Base-by-base conservation (phyloP, 2,329 filamentous ascomycete species). In the Xenoacremonium recifei region DNA sequence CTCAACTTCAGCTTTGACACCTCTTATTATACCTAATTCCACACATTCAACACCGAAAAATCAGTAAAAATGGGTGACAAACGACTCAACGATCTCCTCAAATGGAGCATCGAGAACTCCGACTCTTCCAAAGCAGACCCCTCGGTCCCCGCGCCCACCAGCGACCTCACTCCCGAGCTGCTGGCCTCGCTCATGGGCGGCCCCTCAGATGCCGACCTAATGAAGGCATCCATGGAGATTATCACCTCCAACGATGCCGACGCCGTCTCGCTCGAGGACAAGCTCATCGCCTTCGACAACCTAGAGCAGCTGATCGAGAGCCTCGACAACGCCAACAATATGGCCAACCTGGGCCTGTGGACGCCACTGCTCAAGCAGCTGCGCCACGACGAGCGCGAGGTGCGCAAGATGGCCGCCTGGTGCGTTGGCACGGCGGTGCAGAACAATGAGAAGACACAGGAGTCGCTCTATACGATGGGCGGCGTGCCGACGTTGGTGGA, bases 301-400 rank as follows among this genome's bases (percentile, higher is more conserved):
- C 86, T 96, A 49, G 91, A 96, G 71, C 89, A 95, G 66, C 75
- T 96, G 45, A 85, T 96, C 58, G 90, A 96, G 72, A 83, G 80
- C 49, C 82, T 97, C 56, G 93, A 99, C 75, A 99, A 99, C 65
- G 92, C 93, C 44, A 99, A 97, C 73, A 95, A 96, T 69, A 79
- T 99, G 55, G 83, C 83, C 51, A 79, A 79, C 20, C 71, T 96
- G 16, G 77, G 78, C 6, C 75, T 97, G 21, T 99, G 93, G 93
- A 77, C 79, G 10, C 89, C 89, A 9, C 73, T 99, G 29, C 72
- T 96, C 10, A 68, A 75, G 7, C 80, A 86, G 49, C 73, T 99
- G 12, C 72, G 75, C 37, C 76, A 84, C 57, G 73, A 78, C 10
- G 85, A 93, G 59, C 62, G 75, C 5, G 87, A 93, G 49, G 72